Percentiles rank a stretch among this genome's conserved stretches.
phyloP scores from a whole-genome alignment of 1,284 basidiomycete genomes.

The Ceratobasidium sp. region DNA sequence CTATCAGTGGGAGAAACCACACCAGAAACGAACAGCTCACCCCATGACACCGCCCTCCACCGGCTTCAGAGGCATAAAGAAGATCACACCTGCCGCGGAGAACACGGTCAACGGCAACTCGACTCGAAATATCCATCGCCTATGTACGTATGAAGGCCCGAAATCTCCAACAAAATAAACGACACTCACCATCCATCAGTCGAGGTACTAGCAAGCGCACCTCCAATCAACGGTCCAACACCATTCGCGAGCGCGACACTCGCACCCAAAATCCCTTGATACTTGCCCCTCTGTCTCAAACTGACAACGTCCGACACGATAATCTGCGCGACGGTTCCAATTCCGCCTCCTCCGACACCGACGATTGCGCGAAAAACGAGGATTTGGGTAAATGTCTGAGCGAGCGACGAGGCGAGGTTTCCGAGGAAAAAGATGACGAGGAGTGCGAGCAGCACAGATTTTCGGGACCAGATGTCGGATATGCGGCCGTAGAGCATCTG shows the following conservation, averaged over 20 bases:
- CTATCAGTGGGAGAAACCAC: background rate
- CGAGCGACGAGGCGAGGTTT: conserved; percentile 46
- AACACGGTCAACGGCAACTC: conserved; percentile 50
- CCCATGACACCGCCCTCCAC: conserved; percentile 48
- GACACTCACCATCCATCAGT: conserved; percentile 46
- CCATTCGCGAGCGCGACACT: conserved; percentile 36
- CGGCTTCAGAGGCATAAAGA: conserved; percentile 52
- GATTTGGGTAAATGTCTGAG: conserved; percentile 54
- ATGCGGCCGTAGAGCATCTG: conserved; percentile 55
- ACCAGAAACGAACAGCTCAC: background rate
- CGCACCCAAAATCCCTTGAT: conserved; percentile 39
- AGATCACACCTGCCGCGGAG: conserved; percentile 49
- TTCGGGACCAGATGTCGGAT: conserved; percentile 56
- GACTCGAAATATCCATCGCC: conserved; percentile 46
- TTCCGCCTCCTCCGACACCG: conserved; percentile 50
- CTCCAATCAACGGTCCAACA: conserved; percentile 39
- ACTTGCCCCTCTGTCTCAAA: conserved; percentile 44
- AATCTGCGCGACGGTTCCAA: conserved; percentile 48
- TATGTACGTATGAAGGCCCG: background rate
- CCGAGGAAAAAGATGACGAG: conserved; percentile 52
- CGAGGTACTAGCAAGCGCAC: conserved; percentile 39
- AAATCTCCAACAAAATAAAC: background rate
- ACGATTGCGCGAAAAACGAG: conserved; percentile 56
- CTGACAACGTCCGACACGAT: conserved; percentile 47
- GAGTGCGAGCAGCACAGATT: conserved; percentile 51